Base-by-base conservation (phyloP, 2,329 filamentous ascomycete genomes). In the Colletotrichum phormii region DNA sequence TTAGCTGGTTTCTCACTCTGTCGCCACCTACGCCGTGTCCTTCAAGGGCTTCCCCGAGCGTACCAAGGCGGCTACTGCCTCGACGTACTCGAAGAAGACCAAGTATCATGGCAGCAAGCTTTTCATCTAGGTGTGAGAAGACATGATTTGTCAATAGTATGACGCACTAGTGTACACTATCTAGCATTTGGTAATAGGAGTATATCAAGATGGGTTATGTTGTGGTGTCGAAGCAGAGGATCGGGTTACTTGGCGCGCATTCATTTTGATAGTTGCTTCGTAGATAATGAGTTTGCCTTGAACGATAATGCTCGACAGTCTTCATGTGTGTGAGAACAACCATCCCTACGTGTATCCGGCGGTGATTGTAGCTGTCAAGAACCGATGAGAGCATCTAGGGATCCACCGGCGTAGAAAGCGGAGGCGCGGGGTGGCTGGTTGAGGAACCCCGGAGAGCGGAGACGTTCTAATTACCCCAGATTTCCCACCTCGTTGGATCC, bases 11-110 rank as follows among this genome's bases (percentile, higher is more conserved):
- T 92, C 93, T 3, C 91, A 93, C 81, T 91, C 91, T 1, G 89
- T 94, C n/a, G 93, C 92, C 1, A 92, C 90, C 0, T 94, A 90
- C 77, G 92, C 92, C 12, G 79, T 83, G 4, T 92, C 90, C 0
- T 91, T 94, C 75, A 84, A 92, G 5, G 89, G 87, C 11, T 92
- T 94, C 81, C 92, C 92, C 0, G 80, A 90, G 81, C 84, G 90
- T 31, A 81, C 80, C 1, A 76, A 79, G 13, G 75, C 80, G 1
- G 75, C 81, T 1, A 77, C 75, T 51, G 71, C 74, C 31, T 74
- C 75, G 11, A 71, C 74, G 11, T 84, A 85, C 63, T 77, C 80
- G n/a, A 71, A 80, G 72, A 78, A 79, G 63, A 76, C 79, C 67
- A 87, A 86, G 81, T 89, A 89, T 76, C 88, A 87, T 63, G 87